phyloP scores from a whole-genome alignment of 2,329 filamentous ascomycete genomes.

The Colletotrichum musicola region DNA sequence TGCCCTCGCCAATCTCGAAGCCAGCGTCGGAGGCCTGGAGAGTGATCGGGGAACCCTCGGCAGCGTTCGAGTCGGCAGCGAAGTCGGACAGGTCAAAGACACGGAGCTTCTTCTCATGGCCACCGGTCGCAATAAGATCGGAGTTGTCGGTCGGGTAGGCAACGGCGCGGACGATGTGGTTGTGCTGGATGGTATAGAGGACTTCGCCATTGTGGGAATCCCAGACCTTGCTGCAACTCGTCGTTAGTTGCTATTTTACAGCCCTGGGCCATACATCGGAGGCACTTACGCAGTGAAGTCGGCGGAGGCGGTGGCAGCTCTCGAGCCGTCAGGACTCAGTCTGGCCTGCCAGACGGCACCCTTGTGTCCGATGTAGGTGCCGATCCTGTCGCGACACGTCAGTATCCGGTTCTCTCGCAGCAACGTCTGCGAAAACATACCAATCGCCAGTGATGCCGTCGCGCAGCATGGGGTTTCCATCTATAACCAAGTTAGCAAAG shows the following conservation, averaged over 20 bases:
- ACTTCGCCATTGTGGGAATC: conserved; percentile 95
- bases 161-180: conserved; percentile 94
- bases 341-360: conserved; percentile 97
- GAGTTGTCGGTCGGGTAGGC: conserved; percentile 87
- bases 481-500: conserved; percentile 59
- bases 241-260: not conserved
- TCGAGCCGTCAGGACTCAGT: conserved; percentile 86
- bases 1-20: conserved; percentile 88
- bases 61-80: conserved; percentile 50
- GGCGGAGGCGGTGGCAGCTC: conserved; percentile 92
- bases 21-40: conserved; percentile 70
- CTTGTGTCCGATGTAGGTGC: conserved; percentile 98
- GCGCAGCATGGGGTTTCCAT: conserved; percentile 98
- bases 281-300: conserved; percentile 88
- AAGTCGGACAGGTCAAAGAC: conserved; percentile 86
- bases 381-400: conserved; percentile 81
- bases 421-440: conserved; percentile 57
- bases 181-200: conserved; percentile 87
- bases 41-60: conserved; percentile 53
- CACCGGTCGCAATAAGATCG: conserved; percentile 91
- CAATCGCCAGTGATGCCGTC: conserved; percentile 96
- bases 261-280: not conserved
- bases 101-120: conserved; percentile 95
- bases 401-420: conserved; percentile 14
- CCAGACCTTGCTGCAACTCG: conserved; percentile 85